Evolutionary conservation across 2,329 filamentous ascomycete genomes (phyloP), one percentile per base, ranked within the genome.

Genomic region (Colletotrichum sp.): DNA sequence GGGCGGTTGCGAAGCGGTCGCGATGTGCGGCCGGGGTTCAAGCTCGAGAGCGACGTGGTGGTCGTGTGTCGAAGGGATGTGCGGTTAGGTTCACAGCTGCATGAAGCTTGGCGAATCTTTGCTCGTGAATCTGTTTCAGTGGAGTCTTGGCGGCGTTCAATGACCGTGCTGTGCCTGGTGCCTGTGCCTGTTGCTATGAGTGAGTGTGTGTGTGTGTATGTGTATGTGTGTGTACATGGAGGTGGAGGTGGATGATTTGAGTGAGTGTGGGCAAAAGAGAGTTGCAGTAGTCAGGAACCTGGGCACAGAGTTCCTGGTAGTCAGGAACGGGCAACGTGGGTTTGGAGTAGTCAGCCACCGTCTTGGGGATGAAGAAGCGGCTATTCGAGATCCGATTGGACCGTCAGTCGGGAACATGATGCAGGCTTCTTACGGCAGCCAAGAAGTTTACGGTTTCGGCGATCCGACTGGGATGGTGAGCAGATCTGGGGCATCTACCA

Each of bases 71-170:
- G 16, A 28, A 18, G n/a, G 71, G 66, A 32, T 57, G 63, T 71
- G 44, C 59, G 26, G 64, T 64, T 68, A 64, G 57, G 73, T 69
- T 76, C 44, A 36, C 16, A 26, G 57, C 28, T 76, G 73, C 73
- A 76, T 76, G 59, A 76, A 76, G 73, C 73, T 76, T 76, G 73
- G 73, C 73, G 64, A 73, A 73, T 72, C 73, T 72, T 69, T 69
- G 73, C 59, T 76, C 73, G 49, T 62, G 44, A 69, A 39, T 60
- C 71, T 67, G 73, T 76, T 76, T 76, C 73, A 76, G 70, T 73
- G 49, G 39, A 68, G 73, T 68, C 73, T 76, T 49, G 69, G 73
- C 64, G 32, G 65, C 39, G 26, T 52, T 52, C 44, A 69, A 69
- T 18, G 70, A 34, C 73, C 73, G 73, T 73, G 73, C 73, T 30